These are phyloP conservation scores for Penicillium sumatraense DNA, from an alignment of 2,329 filamentous ascomycete species.

Conservation along the genomic window DNA sequence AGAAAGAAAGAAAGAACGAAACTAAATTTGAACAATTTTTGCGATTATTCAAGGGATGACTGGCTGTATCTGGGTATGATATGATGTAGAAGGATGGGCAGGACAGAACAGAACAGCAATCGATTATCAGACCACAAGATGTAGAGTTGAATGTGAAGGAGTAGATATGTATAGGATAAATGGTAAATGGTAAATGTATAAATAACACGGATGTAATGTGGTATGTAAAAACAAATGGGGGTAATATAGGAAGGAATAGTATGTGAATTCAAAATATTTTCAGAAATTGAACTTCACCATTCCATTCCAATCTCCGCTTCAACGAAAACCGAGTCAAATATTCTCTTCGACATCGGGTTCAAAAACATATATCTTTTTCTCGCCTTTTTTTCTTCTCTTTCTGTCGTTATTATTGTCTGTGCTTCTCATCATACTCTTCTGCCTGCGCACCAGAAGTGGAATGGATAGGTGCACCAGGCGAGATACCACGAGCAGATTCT, in stretches of 20 bases:
- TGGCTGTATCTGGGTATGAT: background rate
- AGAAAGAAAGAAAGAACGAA: background rate
- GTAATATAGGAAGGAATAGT: too few relatives aligned
- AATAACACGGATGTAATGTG: background rate
- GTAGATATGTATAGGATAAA: background rate
- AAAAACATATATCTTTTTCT: too few relatives aligned
- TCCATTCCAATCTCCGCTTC: too few relatives aligned
- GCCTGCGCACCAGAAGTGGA: background rate
- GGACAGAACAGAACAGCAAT: background rate
- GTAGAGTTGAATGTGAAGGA: background rate
- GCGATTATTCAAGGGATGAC: background rate
- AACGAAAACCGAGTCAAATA: too few relatives aligned
- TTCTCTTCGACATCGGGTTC: too few relatives aligned
- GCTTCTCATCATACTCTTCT: conserved; percentile 4
- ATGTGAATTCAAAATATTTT: too few relatives aligned
- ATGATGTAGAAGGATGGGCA: background rate
- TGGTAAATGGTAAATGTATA: background rate
- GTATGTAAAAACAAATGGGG: background rate
- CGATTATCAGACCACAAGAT: background rate
- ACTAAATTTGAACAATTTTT: background rate
- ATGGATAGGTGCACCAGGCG: background rate
- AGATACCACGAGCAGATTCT: conserved; percentile 53
- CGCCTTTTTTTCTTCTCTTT: too few relatives aligned
- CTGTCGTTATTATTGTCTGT: background rate
- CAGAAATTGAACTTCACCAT: too few relatives aligned